Evolutionary conservation across 2,329 filamentous ascomycete genomes (phyloP).

Genomic region (Onygenales sp.): DNA sequence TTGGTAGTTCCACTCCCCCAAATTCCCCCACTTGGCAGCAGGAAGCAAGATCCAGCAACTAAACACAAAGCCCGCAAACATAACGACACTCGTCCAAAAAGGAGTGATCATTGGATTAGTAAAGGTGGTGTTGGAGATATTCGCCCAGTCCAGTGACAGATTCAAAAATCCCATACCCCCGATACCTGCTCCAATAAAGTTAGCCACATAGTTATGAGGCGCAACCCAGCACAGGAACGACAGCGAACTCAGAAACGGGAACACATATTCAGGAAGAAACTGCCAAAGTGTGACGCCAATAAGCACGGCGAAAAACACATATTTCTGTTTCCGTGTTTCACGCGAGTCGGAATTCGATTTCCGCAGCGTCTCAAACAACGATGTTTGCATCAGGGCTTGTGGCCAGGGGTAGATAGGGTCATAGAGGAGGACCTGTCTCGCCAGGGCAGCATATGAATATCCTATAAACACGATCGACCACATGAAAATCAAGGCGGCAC

Average conservation of each 20-base stretch:
- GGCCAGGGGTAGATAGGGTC: constrained; percentile 50
- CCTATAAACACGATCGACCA: constrained; percentile 49
- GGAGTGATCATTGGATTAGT: constrained; percentile 42
- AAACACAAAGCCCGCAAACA: constrained; percentile 47
- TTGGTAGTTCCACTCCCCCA: constrained; percentile 43
- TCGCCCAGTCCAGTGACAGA: constrained; percentile 52
- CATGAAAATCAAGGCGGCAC: constrained; percentile 52
- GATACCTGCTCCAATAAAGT: constrained; percentile 52
- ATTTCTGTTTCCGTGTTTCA: constrained; percentile 45
- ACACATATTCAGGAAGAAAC: constrained; percentile 52
- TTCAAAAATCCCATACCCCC: constrained; percentile 55
- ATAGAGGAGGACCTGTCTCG: constrained; percentile 48
- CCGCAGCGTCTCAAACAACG: constrained; percentile 46
- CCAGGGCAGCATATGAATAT: constrained; percentile 50
- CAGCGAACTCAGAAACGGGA: constrained; percentile 50
- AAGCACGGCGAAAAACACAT: constrained; percentile 47
- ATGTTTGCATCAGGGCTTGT: constrained; percentile 46
- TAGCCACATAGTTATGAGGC: constrained; percentile 47
- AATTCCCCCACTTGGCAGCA: constrained; percentile 48
- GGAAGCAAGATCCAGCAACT: constrained; percentile 52
- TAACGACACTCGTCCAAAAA: constrained; percentile 51
- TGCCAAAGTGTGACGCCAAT: constrained; percentile 50
- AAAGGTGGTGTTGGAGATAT: constrained; percentile 44
- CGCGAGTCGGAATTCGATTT: constrained; percentile 42
- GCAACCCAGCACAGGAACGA: constrained; percentile 57